Conservation (phyloP, 2,329 filamentous ascomycete genomes). For the Huntiella moniliformis region DNA sequence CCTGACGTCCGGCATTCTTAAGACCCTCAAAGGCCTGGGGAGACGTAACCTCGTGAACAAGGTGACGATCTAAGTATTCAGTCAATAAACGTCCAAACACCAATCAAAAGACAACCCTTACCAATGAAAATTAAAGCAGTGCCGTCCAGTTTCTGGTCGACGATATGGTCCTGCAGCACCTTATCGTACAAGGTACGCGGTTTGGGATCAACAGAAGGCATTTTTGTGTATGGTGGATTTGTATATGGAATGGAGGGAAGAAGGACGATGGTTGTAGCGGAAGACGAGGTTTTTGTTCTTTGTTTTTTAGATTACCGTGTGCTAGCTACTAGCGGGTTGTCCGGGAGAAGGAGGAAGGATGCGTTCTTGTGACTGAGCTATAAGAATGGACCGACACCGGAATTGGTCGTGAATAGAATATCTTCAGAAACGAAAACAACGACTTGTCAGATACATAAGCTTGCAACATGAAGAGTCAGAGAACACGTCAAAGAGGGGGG, state of each 20-base stretch:
- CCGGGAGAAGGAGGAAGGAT: slow-evolving; percentile 3
- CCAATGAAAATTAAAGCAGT: slow-evolving; percentile 87
- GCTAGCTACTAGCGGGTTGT: not conserved
- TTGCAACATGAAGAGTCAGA: too few relatives aligned
- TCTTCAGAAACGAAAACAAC: not conserved
- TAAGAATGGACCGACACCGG: not conserved
- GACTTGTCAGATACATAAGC: too few relatives aligned
- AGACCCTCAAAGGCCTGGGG: slow-evolving; percentile 97
- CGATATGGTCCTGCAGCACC: slow-evolving; percentile 84
- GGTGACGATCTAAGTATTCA: slow-evolving; percentile 54
- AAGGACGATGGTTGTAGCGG: not conserved
- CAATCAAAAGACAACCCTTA: slow-evolving; percentile 24
- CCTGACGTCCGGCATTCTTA: slow-evolving; percentile 68
- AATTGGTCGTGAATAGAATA: not conserved
- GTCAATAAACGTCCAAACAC: not conserved
- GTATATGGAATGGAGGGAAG: not conserved
- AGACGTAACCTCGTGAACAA: slow-evolving; percentile 96
- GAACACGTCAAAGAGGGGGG: too few relatives aligned
- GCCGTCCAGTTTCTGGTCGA: slow-evolving; percentile 87
- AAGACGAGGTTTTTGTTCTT: not conserved
- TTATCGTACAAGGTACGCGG: slow-evolving; percentile 92
- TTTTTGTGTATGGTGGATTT: slow-evolving; percentile 25
- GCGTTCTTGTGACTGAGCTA: too few relatives aligned
- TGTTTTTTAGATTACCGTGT: not conserved
- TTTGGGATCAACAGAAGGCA: slow-evolving; percentile 55